Evolutionary conservation across 768 basidiomycete genomes (phyloP).

Genomic region (Baorangia bicolor): DNA sequence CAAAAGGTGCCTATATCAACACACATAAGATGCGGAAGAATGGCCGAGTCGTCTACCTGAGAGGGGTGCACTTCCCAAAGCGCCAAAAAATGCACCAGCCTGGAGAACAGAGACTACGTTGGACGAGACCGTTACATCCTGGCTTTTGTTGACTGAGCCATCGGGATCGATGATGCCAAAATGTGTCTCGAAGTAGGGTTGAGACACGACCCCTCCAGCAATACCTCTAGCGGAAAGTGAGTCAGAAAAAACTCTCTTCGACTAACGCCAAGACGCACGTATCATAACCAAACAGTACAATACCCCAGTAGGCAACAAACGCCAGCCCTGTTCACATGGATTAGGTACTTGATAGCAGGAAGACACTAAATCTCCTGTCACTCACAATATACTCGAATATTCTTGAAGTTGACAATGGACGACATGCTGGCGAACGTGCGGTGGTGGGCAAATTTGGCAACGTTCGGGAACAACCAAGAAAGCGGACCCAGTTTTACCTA

Average conservation of each 20-base stretch:
- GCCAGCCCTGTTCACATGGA: constrained; percentile 53
- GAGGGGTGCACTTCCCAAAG: constrained; percentile 67
- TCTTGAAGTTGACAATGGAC: constrained; percentile 34
- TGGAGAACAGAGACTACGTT: constrained; percentile 88
- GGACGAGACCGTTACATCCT: constrained; percentile 59
- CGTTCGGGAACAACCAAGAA: background rate
- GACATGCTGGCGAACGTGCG: background rate
- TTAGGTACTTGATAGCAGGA: background rate
- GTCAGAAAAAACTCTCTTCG: background rate
- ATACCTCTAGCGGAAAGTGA: constrained; percentile 46
- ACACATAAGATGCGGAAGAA: background rate
- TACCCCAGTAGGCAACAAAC: constrained; percentile 75
- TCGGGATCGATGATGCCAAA: constrained; percentile 56
- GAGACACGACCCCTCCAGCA: constrained; percentile 67
- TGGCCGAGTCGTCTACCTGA: constrained; percentile 46
- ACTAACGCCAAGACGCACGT: constrained; percentile 42
- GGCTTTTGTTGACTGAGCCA: constrained; percentile 39
- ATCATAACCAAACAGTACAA: constrained; percentile 82
- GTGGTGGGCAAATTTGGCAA: background rate
- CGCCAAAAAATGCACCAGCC: constrained; percentile 87
- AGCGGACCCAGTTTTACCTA: background rate
- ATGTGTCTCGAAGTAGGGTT: constrained; percentile 55
- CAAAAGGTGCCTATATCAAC: background rate
- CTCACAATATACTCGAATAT: constrained; percentile 68
- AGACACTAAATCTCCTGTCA: background rate